These are phyloP conservation scores for Acer yangbiense DNA, from an alignment of 345 rosid genomes.

Conservation along the genomic window DNA sequence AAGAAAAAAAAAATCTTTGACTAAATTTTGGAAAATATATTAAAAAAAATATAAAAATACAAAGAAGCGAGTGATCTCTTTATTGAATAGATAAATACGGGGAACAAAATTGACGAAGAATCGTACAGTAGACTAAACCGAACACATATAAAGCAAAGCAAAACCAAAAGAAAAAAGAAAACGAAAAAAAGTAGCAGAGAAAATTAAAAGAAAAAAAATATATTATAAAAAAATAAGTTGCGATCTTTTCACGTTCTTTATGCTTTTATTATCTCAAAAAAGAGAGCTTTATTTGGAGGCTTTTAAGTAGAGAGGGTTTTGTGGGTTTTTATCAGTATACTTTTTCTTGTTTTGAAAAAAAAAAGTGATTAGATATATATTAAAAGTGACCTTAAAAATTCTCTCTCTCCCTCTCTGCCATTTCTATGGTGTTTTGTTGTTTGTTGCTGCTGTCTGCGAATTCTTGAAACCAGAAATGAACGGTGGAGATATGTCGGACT, in stretches of 20 bases:
- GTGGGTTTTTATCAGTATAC: conserved; percentile 23
- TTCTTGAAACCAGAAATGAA: conserved; percentile 25
- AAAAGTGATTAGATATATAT: background rate
- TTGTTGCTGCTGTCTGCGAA: conserved; percentile 14
- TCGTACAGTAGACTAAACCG: background rate
- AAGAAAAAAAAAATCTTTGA: too few species aligned
- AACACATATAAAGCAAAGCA: background rate
- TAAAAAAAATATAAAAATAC: too few species aligned
- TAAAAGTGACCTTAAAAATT: background rate
- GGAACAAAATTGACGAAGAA: conserved; percentile 6
- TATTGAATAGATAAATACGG: background rate
- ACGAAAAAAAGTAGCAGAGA: background rate
- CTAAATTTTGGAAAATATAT: too few species aligned
- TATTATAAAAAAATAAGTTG: background rate
- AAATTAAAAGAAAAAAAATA: background rate
- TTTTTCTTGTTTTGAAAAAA: conserved; percentile 20
- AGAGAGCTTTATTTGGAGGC: conserved; percentile 22
- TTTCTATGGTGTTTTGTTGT: conserved; percentile 36
- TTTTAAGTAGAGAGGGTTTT: conserved; percentile 20
- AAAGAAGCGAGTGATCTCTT: background rate
- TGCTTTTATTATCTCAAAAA: conserved; percentile 35
- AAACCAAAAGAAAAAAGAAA: background rate
- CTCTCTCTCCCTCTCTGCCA: conserved; percentile 11
- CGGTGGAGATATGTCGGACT: conserved; percentile 29
- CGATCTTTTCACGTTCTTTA: conserved; percentile 55